Base-by-base conservation (phyloP, 495 filamentous ascomycete genomes). In the Rostrohypoxylon terebratum region DNA sequence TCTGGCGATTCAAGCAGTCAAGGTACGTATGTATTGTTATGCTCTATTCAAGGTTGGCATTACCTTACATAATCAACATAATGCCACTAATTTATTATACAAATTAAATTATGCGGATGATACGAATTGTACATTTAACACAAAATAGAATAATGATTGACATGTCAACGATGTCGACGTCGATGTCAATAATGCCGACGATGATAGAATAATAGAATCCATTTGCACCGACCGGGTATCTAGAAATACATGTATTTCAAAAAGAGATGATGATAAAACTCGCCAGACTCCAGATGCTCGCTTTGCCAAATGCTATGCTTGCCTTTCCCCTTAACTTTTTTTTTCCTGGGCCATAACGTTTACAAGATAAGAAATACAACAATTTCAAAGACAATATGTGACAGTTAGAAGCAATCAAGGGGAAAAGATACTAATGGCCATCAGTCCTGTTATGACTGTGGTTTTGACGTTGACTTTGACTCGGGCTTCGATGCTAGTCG, bases 301-400 rank as follows among this genome's bases (percentile, higher is more conserved):
- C 71, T 74, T 71, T 57, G 57, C 62, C 63, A 71, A 53, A 74
- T 74, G 67, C 66, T 71, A 69, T 67, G 68, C 61, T 61, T 45
- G 38, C 20, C 50, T 14, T 38, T 38, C 23, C 61, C 44, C 42
- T 10, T 54, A 57, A 28, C 28, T 59, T 63, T 48, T 55, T 48
- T 55, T 59, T 60, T 61, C 31, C 36, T 23, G 4, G 34, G 18
- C 58, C 38, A 33, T 28, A 42, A 50, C 7, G 9, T 14, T 28
- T 31, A 53, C 11, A 53, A 55, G 60, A 68, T 7, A 45, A 45
- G 16, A 45, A 45, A 45, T 45, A 45, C 4, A 45, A 6, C 42
- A 20, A 21, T 72, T 25, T 63, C 44, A 51, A 38, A 63, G 40
- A 47, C 20, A 59, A 23, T 40, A 66, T 63, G 47, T 33, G 42